These are phyloP conservation scores for Chamaecrista fasciculata DNA, from an alignment of 306 rosid genomes.

Conservation along the genomic window DNA sequence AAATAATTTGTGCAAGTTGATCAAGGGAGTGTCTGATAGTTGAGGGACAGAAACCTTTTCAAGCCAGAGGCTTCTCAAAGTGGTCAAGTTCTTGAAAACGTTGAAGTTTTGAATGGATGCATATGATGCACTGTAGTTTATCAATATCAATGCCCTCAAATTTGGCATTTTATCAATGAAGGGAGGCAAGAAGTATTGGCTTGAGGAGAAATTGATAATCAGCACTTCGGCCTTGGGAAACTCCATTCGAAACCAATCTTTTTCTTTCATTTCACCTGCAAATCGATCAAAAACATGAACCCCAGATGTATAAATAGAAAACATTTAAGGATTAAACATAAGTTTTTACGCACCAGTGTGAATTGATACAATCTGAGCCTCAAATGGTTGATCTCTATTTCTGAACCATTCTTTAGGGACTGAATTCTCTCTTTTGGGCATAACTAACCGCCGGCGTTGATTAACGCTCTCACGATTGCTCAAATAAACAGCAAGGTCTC, in stretches of 20 bases:
- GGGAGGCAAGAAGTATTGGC: slow-evolving; percentile 64
- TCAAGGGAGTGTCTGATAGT: slow-evolving; percentile 38
- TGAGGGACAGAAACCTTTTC: slow-evolving; percentile 69
- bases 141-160: slow-evolving; percentile 62
- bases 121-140: slow-evolving; percentile 54
- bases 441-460: slow-evolving; percentile 60
- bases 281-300: slow-evolving; percentile 13
- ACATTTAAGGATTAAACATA: background rate
- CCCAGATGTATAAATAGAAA: background rate
- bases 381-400: slow-evolving; percentile 48
- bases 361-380: slow-evolving; percentile 74
- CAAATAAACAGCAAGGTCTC: slow-evolving; percentile 80
- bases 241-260: slow-evolving; percentile 67
- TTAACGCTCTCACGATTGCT: slow-evolving; percentile 39
- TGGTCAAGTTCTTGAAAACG: slow-evolving; percentile 41
- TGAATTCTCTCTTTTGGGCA: slow-evolving; percentile 66
- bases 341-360: slow-evolving; percentile 63
- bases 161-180: slow-evolving; percentile 79
- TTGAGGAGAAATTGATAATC: slow-evolving; percentile 69
- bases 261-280: slow-evolving; percentile 82
- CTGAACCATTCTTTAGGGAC: slow-evolving; percentile 84
- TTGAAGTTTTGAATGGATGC: slow-evolving; percentile 54
- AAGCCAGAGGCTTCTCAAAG: slow-evolving; percentile 80
- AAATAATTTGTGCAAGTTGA: slow-evolving; percentile 52
- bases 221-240: slow-evolving; percentile 85